Evolutionary conservation across 2,329 filamentous ascomycete species (phyloP), one percentile per base, ranked within the genome.

Genomic region (Sporothrix variecibatus): DNA sequence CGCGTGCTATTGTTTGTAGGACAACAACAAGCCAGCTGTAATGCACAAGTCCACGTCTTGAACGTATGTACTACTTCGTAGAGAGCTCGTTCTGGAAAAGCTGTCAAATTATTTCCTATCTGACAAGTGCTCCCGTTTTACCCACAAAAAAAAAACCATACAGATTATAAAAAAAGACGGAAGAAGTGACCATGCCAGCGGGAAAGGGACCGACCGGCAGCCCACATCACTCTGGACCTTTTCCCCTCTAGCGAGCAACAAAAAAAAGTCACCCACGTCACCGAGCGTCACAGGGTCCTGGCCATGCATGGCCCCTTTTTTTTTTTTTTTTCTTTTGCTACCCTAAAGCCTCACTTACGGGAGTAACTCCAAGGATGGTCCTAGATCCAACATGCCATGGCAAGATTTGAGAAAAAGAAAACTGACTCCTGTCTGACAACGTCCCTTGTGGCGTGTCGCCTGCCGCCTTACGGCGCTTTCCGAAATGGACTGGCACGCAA

Each of bases 91-190:
- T 34, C 20, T n/a, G 34, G 28, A 9, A 17, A 20, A 62, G 12
- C 58, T 64, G 58, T 64, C 58, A 64, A 64, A 40, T 11, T 58
- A 56, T 11, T 58, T 15, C 53, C 26, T 26, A 17, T 62, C 58
- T 62, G 62, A 67, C 62, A 67, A 46, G 62, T 23, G 58, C 62
- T 67, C 38, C 62, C 38, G 38, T 23, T 12, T 65, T 17, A 43
- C 62, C 38, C 38, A 65, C 60, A 38, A 9, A 40, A 62, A 38
- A 38, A 62, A 40, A 28, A 28, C 23, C 3, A 12, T 15, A 28
- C 28, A 58, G 3, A 15, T 2, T 12, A 58, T 34, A 60, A 62
- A 62, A 62, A n/a, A 34, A 34, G 31, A 62, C 11, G 26, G 26
- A 38, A 62, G 8, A 26, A 20, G 31, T 8, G 20, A n/a, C 20